These are phyloP conservation scores for Tephrocybe rancida DNA, from an alignment of 768 basidiomycete genomes.

Conservation along the genomic window DNA sequence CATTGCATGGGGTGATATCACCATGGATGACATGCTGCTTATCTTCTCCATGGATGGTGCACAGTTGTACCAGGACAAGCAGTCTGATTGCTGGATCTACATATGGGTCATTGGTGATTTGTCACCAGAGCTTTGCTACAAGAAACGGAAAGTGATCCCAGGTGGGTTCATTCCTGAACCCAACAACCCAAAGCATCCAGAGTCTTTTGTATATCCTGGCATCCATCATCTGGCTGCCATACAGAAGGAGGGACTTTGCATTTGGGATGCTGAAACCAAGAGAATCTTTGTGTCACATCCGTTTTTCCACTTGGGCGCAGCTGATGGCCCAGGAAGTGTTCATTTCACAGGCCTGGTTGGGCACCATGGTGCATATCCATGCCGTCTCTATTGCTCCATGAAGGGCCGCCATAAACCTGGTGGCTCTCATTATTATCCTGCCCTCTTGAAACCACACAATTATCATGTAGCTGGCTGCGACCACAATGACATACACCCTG, in stretches of 20 bases:
- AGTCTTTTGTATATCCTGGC: constrained; percentile 23
- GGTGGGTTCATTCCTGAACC: constrained; percentile 25
- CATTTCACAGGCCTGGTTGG: constrained; percentile 1
- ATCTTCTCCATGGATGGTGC: constrained; percentile 32
- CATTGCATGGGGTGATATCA: constrained; percentile 13
- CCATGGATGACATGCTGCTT: constrained; percentile 24
- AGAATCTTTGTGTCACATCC: neutral
- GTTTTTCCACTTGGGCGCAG: neutral
- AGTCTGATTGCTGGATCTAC: too few species aligned
- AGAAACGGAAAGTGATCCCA: constrained; percentile 21
- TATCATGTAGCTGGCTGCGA: constrained; percentile 23
- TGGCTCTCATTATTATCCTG: constrained; percentile 31
- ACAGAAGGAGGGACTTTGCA: constrained; percentile 17
- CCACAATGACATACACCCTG: constrained; percentile 20
- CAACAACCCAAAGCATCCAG: constrained; percentile 24
- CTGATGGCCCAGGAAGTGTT: neutral
- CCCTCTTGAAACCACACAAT: constrained; percentile 25
- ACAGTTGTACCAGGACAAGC: constrained; percentile 34
- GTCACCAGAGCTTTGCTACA: constrained; percentile 7
- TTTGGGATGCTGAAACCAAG: constrained; percentile 1
- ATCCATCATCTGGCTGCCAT: constrained; percentile 19
- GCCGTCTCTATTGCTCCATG: constrained; percentile 31
- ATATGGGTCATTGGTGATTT: constrained; percentile 29
- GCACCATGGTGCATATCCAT: constrained; percentile 18
- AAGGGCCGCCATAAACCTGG: constrained; percentile 30